Base-by-base conservation (phyloP, 1,284 basidiomycete genomes). In the Irpex sp. region DNA sequence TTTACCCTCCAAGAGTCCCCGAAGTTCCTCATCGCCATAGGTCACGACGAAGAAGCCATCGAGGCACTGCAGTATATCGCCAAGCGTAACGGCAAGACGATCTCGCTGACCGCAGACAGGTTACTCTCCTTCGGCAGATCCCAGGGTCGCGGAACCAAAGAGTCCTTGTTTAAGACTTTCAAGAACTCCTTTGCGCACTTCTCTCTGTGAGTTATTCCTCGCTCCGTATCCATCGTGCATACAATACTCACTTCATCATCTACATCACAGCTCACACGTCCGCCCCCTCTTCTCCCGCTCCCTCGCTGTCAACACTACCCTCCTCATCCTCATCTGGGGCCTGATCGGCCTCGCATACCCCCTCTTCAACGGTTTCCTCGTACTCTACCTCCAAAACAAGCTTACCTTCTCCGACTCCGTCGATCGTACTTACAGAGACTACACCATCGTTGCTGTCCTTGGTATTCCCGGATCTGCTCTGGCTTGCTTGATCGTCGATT, bases 1-100 rank as follows among this genome's bases (percentile, higher is more conserved):
- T 93, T 93, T 78, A 78, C 80, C n/a, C 81, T 94, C 57, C 78
- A 87, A 63, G 91, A 94, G 73, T 87, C 86, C 61, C 90, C 90
- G 3, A 90, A 90, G 72, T 93, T 81, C 74, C 81, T 94, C 35
- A 84, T 94, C 72, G 85, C 86, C 5, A 83, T 86, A 62, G 91
- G 91, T 0, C 77, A 79, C 46, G 91, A 94, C 67, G 82, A 79
- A 15, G 84, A 88, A 57, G 93, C 92, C 0, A 85, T 94, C 26
- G 82, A 82, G 15, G 81, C 93, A 58, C 76, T 95, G 21, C 82
- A 87, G 64, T 79, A 79, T 36, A 82, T 94, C 19, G 93, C 92
- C 1, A 74, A 75, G 36, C 90, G 86, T 75, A 94, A 96, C 71
- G 80, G 83, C 1, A 81, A 67, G 58, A 75, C 71, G 57, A 78